Conservation (phyloP, 257 asterid genomes). For the Mentha longifolia region DNA sequence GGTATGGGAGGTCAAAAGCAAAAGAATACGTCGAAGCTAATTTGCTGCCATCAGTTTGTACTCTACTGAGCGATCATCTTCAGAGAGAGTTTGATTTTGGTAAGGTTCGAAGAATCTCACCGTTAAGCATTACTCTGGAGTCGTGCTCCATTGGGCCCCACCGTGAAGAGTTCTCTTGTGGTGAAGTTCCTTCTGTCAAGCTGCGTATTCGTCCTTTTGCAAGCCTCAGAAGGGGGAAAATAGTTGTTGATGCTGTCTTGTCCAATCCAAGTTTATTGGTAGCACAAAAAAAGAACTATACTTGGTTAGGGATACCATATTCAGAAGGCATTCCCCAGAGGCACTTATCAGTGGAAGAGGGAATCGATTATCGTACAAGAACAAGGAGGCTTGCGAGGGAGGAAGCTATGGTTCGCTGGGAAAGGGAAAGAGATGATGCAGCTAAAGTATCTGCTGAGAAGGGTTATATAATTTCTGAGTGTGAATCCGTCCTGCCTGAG, state of each 20-base stretch:
- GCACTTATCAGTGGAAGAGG: slow-evolving; percentile 87
- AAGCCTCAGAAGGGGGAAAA: slow-evolving; percentile 86
- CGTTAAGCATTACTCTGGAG: slow-evolving; percentile 89
- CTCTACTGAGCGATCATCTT: slow-evolving; percentile 63
- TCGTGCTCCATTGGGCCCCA: slow-evolving; percentile 94
- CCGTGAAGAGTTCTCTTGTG: slow-evolving; percentile 89
- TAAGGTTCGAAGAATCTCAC: slow-evolving; percentile 84
- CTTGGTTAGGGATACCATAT: slow-evolving; percentile 95
- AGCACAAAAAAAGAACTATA: slow-evolving; percentile 76
- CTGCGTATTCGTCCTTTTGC: slow-evolving; percentile 88
- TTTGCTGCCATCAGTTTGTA: slow-evolving; percentile 82
- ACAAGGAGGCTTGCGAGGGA: slow-evolving; percentile 84
- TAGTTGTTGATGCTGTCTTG: slow-evolving; percentile 88
- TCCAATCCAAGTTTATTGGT: slow-evolving; percentile 77
- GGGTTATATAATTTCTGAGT: slow-evolving; percentile 73
- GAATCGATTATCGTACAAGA: slow-evolving; percentile 88
- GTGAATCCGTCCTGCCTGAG: slow-evolving; percentile 48
- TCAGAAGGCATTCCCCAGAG: slow-evolving; percentile 64
- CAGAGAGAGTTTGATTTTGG: slow-evolving; percentile 93
- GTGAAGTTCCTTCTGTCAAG: slow-evolving; percentile 79
- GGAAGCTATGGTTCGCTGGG: slow-evolving; percentile 75
- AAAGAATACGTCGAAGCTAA: slow-evolving; percentile 74
- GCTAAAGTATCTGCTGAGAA: slow-evolving; percentile 80
- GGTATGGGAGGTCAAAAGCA: slow-evolving; percentile 86
- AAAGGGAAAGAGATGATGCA: slow-evolving; percentile 74